Evolutionary conservation across 345 rosid species (phyloP).

Genomic region (Ceriops decandra): DNA sequence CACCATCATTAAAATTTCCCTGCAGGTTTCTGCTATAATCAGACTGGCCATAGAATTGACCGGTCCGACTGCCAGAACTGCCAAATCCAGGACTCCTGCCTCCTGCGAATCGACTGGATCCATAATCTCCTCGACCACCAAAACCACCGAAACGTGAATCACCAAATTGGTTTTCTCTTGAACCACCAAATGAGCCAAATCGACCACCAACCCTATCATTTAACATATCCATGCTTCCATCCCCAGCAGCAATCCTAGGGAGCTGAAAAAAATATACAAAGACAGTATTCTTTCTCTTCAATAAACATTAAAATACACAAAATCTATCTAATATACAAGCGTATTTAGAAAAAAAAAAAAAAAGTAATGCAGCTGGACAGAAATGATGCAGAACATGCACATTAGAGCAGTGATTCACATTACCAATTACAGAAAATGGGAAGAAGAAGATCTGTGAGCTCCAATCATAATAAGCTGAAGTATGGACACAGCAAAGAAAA

Average conservation of each 20-base stretch:
- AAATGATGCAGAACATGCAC: not conserved
- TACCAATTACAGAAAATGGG: not conserved
- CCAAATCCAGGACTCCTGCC: conserved; percentile 23
- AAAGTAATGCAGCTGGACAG: not conserved
- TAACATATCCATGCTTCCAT: conserved; percentile 40
- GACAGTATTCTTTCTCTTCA: not conserved
- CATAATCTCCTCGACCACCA: conserved; percentile 36
- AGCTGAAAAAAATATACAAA: conserved; percentile 46
- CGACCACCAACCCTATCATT: conserved; percentile 38
- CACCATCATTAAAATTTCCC: conserved; percentile 36
- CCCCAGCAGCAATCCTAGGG: conserved; percentile 56
- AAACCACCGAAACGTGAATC: conserved; percentile 32
- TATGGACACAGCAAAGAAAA: too few species aligned
- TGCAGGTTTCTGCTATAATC: conserved; percentile 13
- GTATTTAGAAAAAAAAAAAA: not conserved
- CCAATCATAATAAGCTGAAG: not conserved
- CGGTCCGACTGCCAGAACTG: conserved; percentile 6
- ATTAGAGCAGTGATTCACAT: not conserved
- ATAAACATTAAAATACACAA: not conserved
- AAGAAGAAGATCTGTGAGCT: not conserved
- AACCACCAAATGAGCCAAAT: conserved; percentile 19
- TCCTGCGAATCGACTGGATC: conserved; percentile 32
- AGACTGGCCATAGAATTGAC: conserved; percentile 11
- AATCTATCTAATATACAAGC: not conserved
- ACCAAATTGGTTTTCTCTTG: not conserved